phyloP scores from a whole-genome alignment of 225 moss, liverwort and hornwort genomes.

The Ulota crispa region DNA sequence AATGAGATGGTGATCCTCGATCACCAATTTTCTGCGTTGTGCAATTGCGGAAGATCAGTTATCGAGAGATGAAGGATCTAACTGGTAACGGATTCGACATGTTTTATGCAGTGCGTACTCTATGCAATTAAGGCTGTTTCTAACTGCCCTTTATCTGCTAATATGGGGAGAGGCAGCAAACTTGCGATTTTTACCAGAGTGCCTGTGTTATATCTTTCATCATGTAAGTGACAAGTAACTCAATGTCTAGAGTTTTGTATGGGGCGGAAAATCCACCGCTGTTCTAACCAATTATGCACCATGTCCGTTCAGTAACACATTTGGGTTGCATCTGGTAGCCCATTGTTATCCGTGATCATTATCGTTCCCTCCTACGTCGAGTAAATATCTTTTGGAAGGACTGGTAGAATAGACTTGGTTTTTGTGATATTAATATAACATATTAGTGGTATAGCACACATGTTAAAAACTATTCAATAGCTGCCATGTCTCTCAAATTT shows the following conservation, averaged over 20 bases:
- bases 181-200: constrained; percentile 91
- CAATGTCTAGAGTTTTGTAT: not conserved
- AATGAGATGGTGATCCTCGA: not conserved
- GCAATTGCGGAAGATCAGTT: not conserved
- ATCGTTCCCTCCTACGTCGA: constrained; percentile 6
- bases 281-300: not conserved
- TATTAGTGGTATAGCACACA: not conserved
- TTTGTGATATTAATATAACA: not conserved
- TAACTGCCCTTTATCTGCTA: constrained; percentile 81
- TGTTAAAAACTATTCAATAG: not conserved
- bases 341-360: not conserved
- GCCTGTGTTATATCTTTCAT: constrained; percentile 96
- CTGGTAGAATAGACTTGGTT: not conserved
- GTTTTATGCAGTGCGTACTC: constrained; percentile 57
- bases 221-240: constrained; percentile 54
- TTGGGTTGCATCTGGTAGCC: not conserved
- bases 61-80: constrained; percentile 13
- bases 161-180: constrained; percentile 99
- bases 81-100: constrained; percentile 11
- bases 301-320: not conserved
- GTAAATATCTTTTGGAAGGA: not conserved
- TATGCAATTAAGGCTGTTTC: constrained; percentile 53
- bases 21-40: not conserved
- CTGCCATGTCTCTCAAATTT: not conserved
- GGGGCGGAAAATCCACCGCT: not conserved